Evolutionary conservation across 1,139 yeast genomes (phyloP), one percentile per base, ranked within the genome.

Genomic region (Lodderomyces metapsilosis): DNA sequence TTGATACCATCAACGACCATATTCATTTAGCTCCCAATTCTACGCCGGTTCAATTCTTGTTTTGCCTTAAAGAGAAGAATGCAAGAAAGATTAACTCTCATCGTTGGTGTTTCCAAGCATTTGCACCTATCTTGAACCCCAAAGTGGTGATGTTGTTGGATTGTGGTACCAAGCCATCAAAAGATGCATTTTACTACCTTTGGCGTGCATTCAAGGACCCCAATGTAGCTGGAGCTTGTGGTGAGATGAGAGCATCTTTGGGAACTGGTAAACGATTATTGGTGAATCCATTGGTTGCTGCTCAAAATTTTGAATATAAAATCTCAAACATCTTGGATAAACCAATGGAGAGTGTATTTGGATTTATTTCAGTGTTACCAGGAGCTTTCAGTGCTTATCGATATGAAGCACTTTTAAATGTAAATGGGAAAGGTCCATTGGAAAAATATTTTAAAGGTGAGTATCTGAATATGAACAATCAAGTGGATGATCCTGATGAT

Each of bases 361-460:
- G 95, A 1, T 86, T 84, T 56, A 85, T 86, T 54, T 73, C 88
- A 1, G 95, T 86, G 47, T 73, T 86, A 43, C 95, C 95, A 0
- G 95, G 95, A 47, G 95, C 95, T 0, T 85, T 86, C 53, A 81
- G 88, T n/a, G 95, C 94, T 0, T 86, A 86, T 60, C 63, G 94
- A 45, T 86, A 82, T 53, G 76, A 71, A 38, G 95, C 94, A 0
- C 62, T 86, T 36, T 75, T 78, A 47, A 84, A 85, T 53, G 77
- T 76, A 13, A 72, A 77, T 45, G 86, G 85, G 1, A 63, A 68
- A 41, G 91, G 89, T 0, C 95, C 95, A 1, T 67, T 86, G 41
- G 88, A 83, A 50, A 83, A 84, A 56, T 86, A 86, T 57, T 80
- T 86, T 62, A 83, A 84, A 56, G 95, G 94, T 37, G 94, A 86